phyloP scores from a whole-genome alignment of 2,329 filamentous ascomycete genomes.

The Cryphonectria naterciae region DNA sequence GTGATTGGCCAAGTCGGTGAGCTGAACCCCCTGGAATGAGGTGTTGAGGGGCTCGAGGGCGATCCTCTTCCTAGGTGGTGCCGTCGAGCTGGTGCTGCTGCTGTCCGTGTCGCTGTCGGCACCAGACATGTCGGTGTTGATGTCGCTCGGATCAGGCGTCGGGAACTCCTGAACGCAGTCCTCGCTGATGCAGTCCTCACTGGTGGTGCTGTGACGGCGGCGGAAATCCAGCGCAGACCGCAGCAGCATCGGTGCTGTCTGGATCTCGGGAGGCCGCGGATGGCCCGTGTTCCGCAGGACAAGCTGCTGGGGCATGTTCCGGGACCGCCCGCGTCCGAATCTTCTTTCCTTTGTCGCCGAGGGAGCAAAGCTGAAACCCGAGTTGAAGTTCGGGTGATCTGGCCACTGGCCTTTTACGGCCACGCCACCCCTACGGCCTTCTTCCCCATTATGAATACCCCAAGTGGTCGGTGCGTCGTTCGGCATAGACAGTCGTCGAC shows the following conservation, averaged over 20 bases:
- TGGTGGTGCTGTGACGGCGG: constrained; percentile 11
- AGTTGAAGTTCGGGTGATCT: constrained; percentile 17
- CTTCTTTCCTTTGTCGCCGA: constrained; percentile 27
- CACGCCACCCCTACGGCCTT: constrained; percentile 48
- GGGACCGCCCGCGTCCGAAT: constrained; percentile 26
- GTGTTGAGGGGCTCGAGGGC: constrained; percentile 18
- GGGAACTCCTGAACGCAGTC: constrained; percentile 5
- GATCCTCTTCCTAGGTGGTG: constrained; percentile 12
- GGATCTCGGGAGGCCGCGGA: constrained; percentile 23
- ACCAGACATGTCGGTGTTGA: constrained; percentile 24
- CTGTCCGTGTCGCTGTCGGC: constrained; percentile 26
- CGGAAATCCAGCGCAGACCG: constrained; percentile 10
- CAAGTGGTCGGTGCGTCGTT: constrained; percentile 34
- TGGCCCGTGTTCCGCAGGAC: constrained; percentile 17
- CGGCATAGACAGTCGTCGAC: constrained; percentile 44
- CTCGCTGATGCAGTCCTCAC: constrained; percentile 1
- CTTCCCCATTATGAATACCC: constrained; percentile 31
- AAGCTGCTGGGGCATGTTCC: constrained; percentile 22
- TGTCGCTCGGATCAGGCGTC: constrained; percentile 15
- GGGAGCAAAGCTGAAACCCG: constrained; percentile 26
- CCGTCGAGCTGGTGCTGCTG: constrained; percentile 17
- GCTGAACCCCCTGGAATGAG: constrained; percentile 26
- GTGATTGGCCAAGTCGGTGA: constrained; percentile 40
- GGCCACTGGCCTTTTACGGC: constrained; percentile 49
- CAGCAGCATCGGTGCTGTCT: constrained; percentile 25